phyloP scores from a whole-genome alignment of 78 protist genomes.

The Pigoraptor vietnamica region DNA sequence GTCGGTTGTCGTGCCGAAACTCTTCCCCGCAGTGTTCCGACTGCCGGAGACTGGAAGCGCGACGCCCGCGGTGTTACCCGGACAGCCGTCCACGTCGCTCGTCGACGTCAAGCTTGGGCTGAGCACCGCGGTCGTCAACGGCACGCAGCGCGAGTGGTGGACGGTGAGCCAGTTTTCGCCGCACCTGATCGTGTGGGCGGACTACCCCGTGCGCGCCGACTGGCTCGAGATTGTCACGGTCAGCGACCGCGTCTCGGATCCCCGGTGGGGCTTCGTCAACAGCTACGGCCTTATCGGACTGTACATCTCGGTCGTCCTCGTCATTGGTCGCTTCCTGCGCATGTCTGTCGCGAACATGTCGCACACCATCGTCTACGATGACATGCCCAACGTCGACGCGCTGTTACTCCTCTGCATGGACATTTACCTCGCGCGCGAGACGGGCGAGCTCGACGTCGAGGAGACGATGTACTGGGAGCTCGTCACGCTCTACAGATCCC shows the following conservation, averaged over 20 bases:
- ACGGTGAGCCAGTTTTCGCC: background rate
- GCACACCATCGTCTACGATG: conserved; percentile 28
- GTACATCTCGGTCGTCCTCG: conserved; percentile 57
- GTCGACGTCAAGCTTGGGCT: background rate
- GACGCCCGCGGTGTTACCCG: background rate
- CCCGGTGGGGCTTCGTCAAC: background rate
- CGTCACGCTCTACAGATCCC: conserved; percentile 14
- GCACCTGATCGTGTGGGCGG: background rate
- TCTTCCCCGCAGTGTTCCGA: background rate
- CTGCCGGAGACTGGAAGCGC: background rate
- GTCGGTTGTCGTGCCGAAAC: background rate
- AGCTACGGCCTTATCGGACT: conserved; percentile 60
- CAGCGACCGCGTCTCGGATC: background rate
- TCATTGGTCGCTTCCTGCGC: conserved; percentile 64
- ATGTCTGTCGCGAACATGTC: conserved; percentile 29
- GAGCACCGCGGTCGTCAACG: background rate
- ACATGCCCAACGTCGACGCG: conserved; percentile 47
- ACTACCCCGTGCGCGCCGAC: background rate
- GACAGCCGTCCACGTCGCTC: background rate
- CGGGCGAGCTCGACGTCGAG: conserved; percentile 4
- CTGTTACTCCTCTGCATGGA: conserved; percentile 13
- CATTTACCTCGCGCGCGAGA: conserved; percentile 4
- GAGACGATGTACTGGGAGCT: conserved; percentile 1
- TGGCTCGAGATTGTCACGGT: background rate
- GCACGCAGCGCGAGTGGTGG: background rate